phyloP scores from a whole-genome alignment of 768 basidiomycete genomes.

The Inosperma sp. region DNA sequence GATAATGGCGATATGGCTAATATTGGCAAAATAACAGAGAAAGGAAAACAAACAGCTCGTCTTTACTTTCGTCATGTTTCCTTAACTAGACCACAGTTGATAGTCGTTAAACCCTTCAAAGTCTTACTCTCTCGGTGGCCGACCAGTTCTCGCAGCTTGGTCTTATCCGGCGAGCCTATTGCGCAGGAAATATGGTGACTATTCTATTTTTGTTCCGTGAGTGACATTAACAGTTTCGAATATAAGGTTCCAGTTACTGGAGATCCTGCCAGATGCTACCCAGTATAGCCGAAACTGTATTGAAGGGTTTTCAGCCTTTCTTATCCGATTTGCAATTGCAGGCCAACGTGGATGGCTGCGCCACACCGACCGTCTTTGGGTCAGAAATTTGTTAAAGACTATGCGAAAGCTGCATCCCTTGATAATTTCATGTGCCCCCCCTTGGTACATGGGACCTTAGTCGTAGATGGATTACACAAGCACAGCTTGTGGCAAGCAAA shows the following conservation, averaged over 20 bases:
- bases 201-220: neutral
- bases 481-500: constrained; percentile 42
- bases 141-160: constrained; percentile 73
- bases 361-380: constrained; percentile 48
- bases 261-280: constrained; percentile 77
- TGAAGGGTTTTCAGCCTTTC: constrained; percentile 90
- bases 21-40: constrained; percentile 33
- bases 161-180: constrained; percentile 60
- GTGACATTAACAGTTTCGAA: neutral
- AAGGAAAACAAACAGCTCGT: neutral
- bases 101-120: constrained; percentile 32
- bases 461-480: constrained; percentile 56
- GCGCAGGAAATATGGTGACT: constrained; percentile 66
- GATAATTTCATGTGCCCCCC: constrained; percentile 86
- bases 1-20: constrained; percentile 58
- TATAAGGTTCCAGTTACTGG: constrained; percentile 76
- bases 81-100: constrained; percentile 26
- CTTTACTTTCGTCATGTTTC: no score
- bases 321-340: constrained; percentile 71
- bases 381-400: constrained; percentile 69
- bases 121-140: constrained; percentile 67
- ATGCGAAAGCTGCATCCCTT: constrained; percentile 78
- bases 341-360: constrained; percentile 27
- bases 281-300: constrained; percentile 78
- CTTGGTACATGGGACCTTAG: constrained; percentile 62